phyloP scores from a whole-genome alignment of 345 rosid species.

The Dipteronia dyeriana region DNA sequence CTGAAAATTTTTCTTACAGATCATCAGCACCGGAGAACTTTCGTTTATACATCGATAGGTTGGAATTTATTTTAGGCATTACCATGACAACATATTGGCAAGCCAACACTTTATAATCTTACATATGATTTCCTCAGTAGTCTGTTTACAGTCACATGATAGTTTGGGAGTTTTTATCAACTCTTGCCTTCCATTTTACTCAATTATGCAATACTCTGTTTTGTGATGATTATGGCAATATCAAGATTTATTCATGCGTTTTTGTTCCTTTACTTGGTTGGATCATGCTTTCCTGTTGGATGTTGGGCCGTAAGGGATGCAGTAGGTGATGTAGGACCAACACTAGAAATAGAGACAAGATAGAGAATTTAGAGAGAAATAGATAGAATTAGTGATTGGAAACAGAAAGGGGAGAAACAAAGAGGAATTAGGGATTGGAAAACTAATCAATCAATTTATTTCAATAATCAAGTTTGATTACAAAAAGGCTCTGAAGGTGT shows the following conservation, averaged over 20 bases:
- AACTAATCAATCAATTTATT: too few species aligned
- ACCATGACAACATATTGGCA: too few species aligned
- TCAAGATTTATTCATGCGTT: neutral
- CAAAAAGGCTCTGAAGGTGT: too few species aligned
- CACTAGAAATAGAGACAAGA: too few species aligned
- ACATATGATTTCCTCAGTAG: neutral
- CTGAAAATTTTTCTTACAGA: too few species aligned
- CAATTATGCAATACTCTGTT: neutral
- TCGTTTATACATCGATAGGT: neutral
- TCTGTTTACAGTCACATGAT: neutral
- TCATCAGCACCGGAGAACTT: too few species aligned
- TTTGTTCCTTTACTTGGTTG: neutral
- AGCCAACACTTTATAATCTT: neutral
- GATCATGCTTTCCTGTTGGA: neutral
- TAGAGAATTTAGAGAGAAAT: too few species aligned
- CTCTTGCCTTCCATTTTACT: neutral
- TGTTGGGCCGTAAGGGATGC: neutral
- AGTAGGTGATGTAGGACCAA: too few species aligned
- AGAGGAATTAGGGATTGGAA: too few species aligned
- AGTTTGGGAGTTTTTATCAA: neutral
- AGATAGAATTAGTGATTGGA: too few species aligned
- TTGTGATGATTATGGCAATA: neutral
- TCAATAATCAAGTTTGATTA: too few species aligned
- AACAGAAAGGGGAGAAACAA: too few species aligned
- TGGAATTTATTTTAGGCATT: neutral